phyloP scores from a whole-genome alignment of 164 flowering plant species.

The Cinnamomum chago region DNA sequence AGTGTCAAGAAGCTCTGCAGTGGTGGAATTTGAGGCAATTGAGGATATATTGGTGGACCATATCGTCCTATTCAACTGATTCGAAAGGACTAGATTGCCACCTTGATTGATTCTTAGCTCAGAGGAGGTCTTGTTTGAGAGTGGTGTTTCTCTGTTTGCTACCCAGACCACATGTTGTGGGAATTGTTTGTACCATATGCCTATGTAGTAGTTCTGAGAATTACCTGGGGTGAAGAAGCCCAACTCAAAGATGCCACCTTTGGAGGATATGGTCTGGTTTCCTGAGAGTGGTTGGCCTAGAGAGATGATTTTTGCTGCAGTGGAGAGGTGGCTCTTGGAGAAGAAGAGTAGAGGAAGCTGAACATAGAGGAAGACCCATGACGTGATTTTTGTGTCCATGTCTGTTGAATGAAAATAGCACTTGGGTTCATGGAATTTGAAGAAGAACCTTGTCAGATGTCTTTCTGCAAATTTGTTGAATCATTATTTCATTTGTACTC shows the following conservation, averaged over 20 bases:
- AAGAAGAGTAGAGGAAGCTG: slow-evolving; percentile 18
- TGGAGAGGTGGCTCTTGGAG: not conserved
- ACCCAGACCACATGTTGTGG: slow-evolving; percentile 22
- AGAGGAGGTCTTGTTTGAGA: slow-evolving; percentile 6
- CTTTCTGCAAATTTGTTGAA: too few relatives aligned
- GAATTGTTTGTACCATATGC: slow-evolving; percentile 21
- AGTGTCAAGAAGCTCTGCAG: slow-evolving; percentile 22
- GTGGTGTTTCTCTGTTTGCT: slow-evolving; percentile 20
- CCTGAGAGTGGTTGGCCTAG: slow-evolving; percentile 44
- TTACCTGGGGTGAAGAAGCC: slow-evolving; percentile 72
- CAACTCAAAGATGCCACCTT: slow-evolving; percentile 35
- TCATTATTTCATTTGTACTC: too few relatives aligned
- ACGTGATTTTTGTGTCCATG: not conserved
- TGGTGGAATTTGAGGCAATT: slow-evolving; percentile 2
- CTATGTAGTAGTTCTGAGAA: slow-evolving; percentile 31
- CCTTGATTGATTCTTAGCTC: slow-evolving; percentile 15
- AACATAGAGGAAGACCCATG: not conserved
- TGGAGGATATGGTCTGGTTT: slow-evolving; percentile 42
- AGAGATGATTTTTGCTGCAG: slow-evolving; percentile 29
- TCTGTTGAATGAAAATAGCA: not conserved
- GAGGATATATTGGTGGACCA: slow-evolving; percentile 29
- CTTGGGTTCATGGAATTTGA: not conserved
- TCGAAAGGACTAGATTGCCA: slow-evolving; percentile 19
- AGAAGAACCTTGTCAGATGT: not conserved
- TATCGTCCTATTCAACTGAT: slow-evolving; percentile 6